Evolutionary conservation across 2,329 filamentous ascomycete genomes (phyloP), one percentile per base, ranked within the genome.

Genomic region (Herpotrichia juniperi): DNA sequence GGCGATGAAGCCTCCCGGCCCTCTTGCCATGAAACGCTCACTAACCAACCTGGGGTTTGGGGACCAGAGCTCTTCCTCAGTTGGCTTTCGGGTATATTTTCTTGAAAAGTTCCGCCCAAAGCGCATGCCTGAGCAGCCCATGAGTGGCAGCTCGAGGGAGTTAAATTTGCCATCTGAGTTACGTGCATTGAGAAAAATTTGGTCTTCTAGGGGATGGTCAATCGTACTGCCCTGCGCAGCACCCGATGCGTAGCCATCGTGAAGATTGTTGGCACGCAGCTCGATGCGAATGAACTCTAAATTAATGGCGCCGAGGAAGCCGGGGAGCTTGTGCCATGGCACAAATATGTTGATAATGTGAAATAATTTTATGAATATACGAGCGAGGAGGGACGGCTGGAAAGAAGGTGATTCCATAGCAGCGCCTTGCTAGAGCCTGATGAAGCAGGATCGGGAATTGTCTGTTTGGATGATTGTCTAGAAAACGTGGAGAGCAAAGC

Each of bases 111-210:
- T 80, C 12, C 76, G 69, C 0, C 78, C 78, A 42, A 80, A 77
- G 0, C 78, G 69, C 72, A 78, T 78, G 1, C 74, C 75, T 0
- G 67, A 55, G 42, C 76, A 79, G 1, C 78, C 78, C 78, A 80
- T 80, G 37, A 64, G 68, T 0, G 76, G 77, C 53, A 67, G 57
- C 4, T 73, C 64, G 12, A 77, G 64, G 4, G 72, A 72, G 46
- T 80, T 80, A 68, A 73, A 77, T 28, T 73, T 67, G 19, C 78
- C 78, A 57, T 79, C 77, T 5, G 76, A 78, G 53, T 79, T 68
- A 11, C 78, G 71, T 0, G 72, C 69, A 25, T 62, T 51, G 2
- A 72, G 54, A 37, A 44, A 44, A 44, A 21, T 21, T 24, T 44
- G 42, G 21, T 44, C 42, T 44, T 9, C 21, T 16, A 44, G n/a